Base-by-base conservation (phyloP, 2,329 filamentous ascomycete genomes). In the Pyrenophora teres region DNA sequence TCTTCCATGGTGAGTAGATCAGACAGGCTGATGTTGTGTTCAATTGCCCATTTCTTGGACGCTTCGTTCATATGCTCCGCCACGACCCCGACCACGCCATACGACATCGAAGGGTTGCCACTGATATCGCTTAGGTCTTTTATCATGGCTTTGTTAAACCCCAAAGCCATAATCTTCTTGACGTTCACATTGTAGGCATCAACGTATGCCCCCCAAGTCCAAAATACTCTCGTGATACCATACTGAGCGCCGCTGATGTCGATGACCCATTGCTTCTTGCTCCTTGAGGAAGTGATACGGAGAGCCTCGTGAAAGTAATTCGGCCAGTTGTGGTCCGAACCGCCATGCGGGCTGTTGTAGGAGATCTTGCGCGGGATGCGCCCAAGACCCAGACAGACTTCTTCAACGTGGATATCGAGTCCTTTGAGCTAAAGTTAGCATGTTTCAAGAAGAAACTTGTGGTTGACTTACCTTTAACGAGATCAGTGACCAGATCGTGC, bases 161-260 rank as follows among this genome's bases (percentile, higher is more conserved):
- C 37, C 1, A 33, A 4, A 9, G n/a, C n/a, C 3, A 18, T 1
- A 0, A 7, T 10, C 1, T 4, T 2, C 1, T 27, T 4, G 0
- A 27, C 6, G 1, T 12, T 5, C 10, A 10, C 19, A 7, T 13
- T 15, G 12, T 33, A 36, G 1, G 4, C 7, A 7, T 9, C 12
- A 4, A 25, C 3, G 15, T 43, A 54, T 3, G 42, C 18, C 3
- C 36, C 6, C 47, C 42, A 43, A 12, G 0, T 9, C 43, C 43
- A 55, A 5, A 52, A 37, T 0, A 35, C 16, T 4, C 3, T 2
- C 10, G 13, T 2, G 1, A 55, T 51, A 1, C 52, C 48, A 13
- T 40, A 55, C 6, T 48, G 52, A 4, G 39, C 43, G 7, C 52
- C 30, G n/a, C 15, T 41, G 9, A 51, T 6, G 8, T 55, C 48